Percentiles rank a stretch among this genome's conserved stretches.
Evolutionary conservation across 169 alveolate species (phyloP).

Genomic region (Plasmodium malariae): DNA sequence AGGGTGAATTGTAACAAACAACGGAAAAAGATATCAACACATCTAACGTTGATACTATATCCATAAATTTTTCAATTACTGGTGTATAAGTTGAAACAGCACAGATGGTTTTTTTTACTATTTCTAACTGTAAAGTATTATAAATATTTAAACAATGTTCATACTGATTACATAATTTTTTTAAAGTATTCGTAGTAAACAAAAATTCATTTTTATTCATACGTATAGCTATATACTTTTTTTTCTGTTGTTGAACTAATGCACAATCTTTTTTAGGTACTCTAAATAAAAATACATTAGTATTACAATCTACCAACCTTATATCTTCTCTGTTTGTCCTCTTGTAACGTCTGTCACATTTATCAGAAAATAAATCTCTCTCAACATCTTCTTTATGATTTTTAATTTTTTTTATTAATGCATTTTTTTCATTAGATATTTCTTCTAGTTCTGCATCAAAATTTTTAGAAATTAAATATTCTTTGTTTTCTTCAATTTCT

Average conservation of each 20-base stretch:
- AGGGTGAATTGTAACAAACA: slow-evolving; percentile 90
- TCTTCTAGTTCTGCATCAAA: slow-evolving; percentile 87
- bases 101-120: slow-evolving; percentile 92
- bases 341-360: slow-evolving; percentile 78
- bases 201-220: slow-evolving; percentile 89
- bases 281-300: slow-evolving; percentile 89
- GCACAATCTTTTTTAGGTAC: slow-evolving; percentile 89
- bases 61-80: slow-evolving; percentile 91
- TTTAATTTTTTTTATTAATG: slow-evolving; percentile 88
- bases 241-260: slow-evolving; percentile 76
- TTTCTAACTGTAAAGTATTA: slow-evolving; percentile 86
- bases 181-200: slow-evolving; percentile 90
- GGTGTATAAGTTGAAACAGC: slow-evolving; percentile 97
- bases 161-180: slow-evolving; percentile 86
- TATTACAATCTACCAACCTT: slow-evolving; percentile 85
- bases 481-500: slow-evolving; percentile 92
- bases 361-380: slow-evolving; percentile 83
- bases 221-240: slow-evolving; percentile 68
- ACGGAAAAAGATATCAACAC: slow-evolving; percentile 95
- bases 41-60: slow-evolving; percentile 93
- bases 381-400: slow-evolving; percentile 86
- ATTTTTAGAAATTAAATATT: slow-evolving; percentile 87
- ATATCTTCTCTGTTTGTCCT: slow-evolving; percentile 81
- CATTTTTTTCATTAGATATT: slow-evolving; percentile 84
- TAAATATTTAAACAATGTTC: slow-evolving; percentile 87